These are phyloP conservation scores for Geranium incanum DNA, from an alignment of 441 rosid genomes.

Conservation along the genomic window DNA sequence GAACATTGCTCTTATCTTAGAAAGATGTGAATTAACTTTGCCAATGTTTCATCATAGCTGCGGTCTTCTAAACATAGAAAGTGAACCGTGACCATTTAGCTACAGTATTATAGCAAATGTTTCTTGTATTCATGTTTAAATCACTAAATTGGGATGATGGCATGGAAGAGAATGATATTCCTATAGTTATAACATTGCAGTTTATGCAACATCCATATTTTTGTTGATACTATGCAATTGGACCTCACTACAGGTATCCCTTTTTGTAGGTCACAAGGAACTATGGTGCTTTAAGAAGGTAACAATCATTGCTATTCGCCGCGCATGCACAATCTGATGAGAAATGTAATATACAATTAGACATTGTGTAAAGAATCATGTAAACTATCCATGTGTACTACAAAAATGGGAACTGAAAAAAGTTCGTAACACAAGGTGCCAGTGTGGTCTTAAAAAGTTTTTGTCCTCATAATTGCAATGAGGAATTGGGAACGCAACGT, in stretches of 20 bases:
- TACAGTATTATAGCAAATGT: not conserved
- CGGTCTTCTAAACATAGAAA: not conserved
- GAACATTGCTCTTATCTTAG: not conserved
- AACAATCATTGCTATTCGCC: slow-evolving; percentile 11
- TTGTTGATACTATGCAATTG: not conserved
- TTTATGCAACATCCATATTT: not conserved
- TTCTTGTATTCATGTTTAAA: not conserved
- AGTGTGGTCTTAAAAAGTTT: too few species aligned
- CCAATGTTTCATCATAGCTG: not conserved
- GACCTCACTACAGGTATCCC: slow-evolving; percentile 2
- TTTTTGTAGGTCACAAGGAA: slow-evolving; percentile 61
- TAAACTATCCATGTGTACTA: too few species aligned
- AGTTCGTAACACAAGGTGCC: too few species aligned
- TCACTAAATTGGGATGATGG: not conserved
- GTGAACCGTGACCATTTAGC: not conserved
- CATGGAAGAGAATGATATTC: not conserved
- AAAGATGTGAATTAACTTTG: not conserved
- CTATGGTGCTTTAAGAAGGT: slow-evolving; percentile 87
- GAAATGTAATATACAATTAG: too few species aligned
- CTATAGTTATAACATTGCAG: not conserved
- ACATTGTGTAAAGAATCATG: not conserved
- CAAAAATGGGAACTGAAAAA: too few species aligned
- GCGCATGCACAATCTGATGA: too few species aligned
- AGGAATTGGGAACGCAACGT: too few species aligned
- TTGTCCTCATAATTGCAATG: too few species aligned